phyloP scores from a whole-genome alignment of 805 yeast species.

The Brettanomyces bruxellensis region DNA sequence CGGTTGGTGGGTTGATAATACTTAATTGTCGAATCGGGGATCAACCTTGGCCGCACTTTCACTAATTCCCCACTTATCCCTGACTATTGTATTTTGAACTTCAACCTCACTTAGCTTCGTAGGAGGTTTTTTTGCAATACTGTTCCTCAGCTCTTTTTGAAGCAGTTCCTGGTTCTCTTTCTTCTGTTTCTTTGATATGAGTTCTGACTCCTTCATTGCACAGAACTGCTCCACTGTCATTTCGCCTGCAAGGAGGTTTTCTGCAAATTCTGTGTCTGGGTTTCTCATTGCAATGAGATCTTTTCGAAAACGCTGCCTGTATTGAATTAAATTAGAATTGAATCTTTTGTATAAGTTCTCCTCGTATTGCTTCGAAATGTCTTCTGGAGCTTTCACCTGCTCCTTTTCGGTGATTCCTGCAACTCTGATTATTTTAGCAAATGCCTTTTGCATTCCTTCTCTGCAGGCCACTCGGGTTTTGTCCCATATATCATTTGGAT shows the following conservation, averaged over 20 bases:
- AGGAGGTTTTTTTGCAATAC: slow-evolving; percentile 17
- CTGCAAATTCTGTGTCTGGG: slow-evolving; percentile 17
- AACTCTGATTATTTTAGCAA: slow-evolving; percentile 4
- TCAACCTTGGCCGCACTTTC: slow-evolving; percentile 27
- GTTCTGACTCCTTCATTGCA: slow-evolving; percentile 12
- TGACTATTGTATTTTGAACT: slow-evolving; percentile 15
- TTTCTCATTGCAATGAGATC: slow-evolving; percentile 24
- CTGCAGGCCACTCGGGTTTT: slow-evolving; percentile 19
- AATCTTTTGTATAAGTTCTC: slow-evolving; percentile 10
- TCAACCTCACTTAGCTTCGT: slow-evolving; percentile 20
- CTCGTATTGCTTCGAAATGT: slow-evolving; percentile 17
- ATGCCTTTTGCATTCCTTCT: slow-evolving; percentile 11
- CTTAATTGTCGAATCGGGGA: slow-evolving; percentile 15
- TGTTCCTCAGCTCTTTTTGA: slow-evolving; percentile 22
- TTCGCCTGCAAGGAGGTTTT: slow-evolving; percentile 11
- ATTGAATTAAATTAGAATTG: slow-evolving; percentile 11
- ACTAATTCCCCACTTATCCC: slow-evolving; percentile 28
- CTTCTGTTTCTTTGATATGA: slow-evolving; percentile 21
- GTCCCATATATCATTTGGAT: slow-evolving; percentile 18
- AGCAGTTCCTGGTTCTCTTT: slow-evolving; percentile 20
- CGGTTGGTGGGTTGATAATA: neutral
- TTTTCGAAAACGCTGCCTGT: slow-evolving; percentile 22
- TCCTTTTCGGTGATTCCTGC: slow-evolving; percentile 3
- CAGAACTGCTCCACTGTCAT: slow-evolving; percentile 16
- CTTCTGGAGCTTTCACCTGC: neutral